Evolutionary conservation across 768 basidiomycete genomes (phyloP), one percentile per base, ranked within the genome.

Genomic region (Tulasnella sp.): DNA sequence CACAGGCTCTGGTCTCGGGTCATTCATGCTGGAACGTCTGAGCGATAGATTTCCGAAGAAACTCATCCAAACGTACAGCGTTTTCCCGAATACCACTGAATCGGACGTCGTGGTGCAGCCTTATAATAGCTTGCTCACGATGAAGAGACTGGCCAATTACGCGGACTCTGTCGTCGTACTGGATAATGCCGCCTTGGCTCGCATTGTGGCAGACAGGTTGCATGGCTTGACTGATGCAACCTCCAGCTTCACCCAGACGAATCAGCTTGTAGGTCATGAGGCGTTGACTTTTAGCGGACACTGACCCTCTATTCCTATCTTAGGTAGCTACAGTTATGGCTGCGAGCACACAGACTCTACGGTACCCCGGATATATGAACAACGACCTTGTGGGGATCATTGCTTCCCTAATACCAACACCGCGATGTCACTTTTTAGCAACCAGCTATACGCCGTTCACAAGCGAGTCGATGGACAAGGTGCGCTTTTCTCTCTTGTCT

Each of bases 41-140:
- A 94, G 93, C 72, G 96, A 99, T 73, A 88, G 87, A 67, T 99
- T 97, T 69, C 96, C 96, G 0, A 99, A 99, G 75, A 99, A 99
- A 71, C 80, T 98, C 59, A 93, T 98, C 46, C 96, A 99, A 68
- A 99, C 96, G 4, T 98, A 99, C 71, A 97, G 93, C 45, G 94
- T 99, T 58, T 99, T 99, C 65, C 96, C 96, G 1, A 92, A 94
- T 65, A 92, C 94, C 60, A 65, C 66, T 65, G 84, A 88, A 34
- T 96, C 98, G 65, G 34, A 38, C 34, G 93, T 99, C 59, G 93
- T 99, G 53, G 96, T 99, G 4, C 96, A 98, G 68, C 96, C 96
- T 3, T 99, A 99, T 73, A 99, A 99, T 70, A 91, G 91, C 1
- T 71, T 99, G 51, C 76, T 98, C 17, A 91, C 96, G 2, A 78